Evolutionary conservation across 2,329 filamentous ascomycete genomes (phyloP), one percentile per base, ranked within the genome.

Genomic region (Triangularia verruculosa): DNA sequence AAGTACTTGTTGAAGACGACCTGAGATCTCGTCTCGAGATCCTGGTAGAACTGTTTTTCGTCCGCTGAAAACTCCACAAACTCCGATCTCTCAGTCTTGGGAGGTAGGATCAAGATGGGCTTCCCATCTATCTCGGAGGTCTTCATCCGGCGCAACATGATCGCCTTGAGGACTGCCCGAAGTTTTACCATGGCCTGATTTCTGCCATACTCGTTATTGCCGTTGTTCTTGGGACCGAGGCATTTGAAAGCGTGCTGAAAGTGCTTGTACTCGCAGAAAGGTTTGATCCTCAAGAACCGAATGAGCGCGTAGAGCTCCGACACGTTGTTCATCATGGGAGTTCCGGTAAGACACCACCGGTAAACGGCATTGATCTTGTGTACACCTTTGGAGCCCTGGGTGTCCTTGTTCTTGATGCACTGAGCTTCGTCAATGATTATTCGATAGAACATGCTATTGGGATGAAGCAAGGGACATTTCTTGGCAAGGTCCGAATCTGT

Each of bases 251-350:
- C 71, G 75, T 70, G 67, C 51, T 82, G 82, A 74, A 96, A 96
- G 22, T 78, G 77, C 0, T 83, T 78, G 77, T 83, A 84, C 13
- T 84, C 79, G 69, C 84, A 85, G 74, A 95, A 96, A 1, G 92
- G 92, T 64, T 83, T 83, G 72, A 96, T 93, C 2, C 83, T 81
- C 15, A 96, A 80, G 71, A 96, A 97, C 2, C 85, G 83, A 53
- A 97, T 80, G 20, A 96, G 78, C 0, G 92, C 90, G 71, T 86
- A 93, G 2, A 96, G 80, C 70, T 97, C 93, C 24, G 85, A 80
- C 2, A 94, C 86, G 12, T 83, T 86, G 70, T 97, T 97, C 89
- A 95, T 95, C 89, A 94, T 93, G 0, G 91, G 91, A 0, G 91
- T 95, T 25, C 91, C 91, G 2, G 89, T 92, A 74, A 94, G 83